phyloP scores from a whole-genome alignment of 164 flowering plant genomes.

The Dillenia turbinata region DNA sequence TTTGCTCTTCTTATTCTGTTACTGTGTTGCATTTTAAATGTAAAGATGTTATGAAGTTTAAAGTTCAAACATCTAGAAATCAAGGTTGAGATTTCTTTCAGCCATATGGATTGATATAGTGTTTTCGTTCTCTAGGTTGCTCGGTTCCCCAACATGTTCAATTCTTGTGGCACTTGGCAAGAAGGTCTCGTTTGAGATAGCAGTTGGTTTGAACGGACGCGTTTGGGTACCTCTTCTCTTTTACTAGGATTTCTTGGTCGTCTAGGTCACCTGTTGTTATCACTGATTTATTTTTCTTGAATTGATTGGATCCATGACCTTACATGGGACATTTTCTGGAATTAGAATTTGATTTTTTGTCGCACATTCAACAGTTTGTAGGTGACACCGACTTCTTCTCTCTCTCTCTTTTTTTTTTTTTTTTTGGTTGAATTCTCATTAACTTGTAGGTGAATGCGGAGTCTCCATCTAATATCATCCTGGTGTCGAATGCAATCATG shows the following conservation, averaged over 20 bases:
- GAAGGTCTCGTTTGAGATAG: slow-evolving; percentile 89
- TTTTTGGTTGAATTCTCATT: not conserved
- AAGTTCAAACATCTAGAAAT: not conserved
- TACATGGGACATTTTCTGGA: too few relatives aligned
- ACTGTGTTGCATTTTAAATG: too few relatives aligned
- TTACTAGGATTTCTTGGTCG: not conserved
- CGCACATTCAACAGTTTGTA: too few relatives aligned
- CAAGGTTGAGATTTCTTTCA: not conserved
- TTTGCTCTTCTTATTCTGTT: not conserved
- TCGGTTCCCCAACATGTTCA: slow-evolving; percentile 91
- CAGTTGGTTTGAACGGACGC: slow-evolving; percentile 92
- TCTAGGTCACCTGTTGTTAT: not conserved
- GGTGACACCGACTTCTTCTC: not conserved
- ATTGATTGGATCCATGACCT: not conserved
- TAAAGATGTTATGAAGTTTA: not conserved
- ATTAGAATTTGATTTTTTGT: too few relatives aligned
- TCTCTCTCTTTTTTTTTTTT: not conserved
- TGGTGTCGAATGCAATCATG: slow-evolving; percentile 73
- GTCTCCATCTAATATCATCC: slow-evolving; percentile 52
- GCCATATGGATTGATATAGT: not conserved
- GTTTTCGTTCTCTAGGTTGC: slow-evolving; percentile 45
- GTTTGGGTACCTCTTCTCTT: slow-evolving; percentile 60
- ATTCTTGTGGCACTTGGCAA: slow-evolving; percentile 88
- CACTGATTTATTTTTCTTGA: not conserved
- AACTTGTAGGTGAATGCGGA: slow-evolving; percentile 70